Evolutionary conservation across 2,329 filamentous ascomycete species (phyloP), one percentile per base, ranked within the genome.

Genomic region (Pseudogymnoascus sp.): DNA sequence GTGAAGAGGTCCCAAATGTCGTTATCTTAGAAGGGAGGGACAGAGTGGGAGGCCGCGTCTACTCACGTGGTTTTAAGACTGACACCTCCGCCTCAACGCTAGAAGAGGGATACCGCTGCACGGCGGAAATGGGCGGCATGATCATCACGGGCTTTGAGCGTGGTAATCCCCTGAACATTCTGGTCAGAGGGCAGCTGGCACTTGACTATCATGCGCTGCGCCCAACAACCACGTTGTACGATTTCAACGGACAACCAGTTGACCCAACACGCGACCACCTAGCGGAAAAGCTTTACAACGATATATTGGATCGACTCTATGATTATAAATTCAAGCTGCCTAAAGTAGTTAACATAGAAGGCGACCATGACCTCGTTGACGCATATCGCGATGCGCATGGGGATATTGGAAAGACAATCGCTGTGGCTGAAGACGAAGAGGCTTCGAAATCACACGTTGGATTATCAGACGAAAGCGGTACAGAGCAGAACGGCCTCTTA

Each of bases 91-190:
- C 76, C 80, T 72, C 70, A 79, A 67, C 72, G 79, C 75, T 74
- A 8, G 65, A 84, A 81, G 73, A 83, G 76, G 81, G 79, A 7
- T 82, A 80, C 65, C 79, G 85, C 60, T 89, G 88, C 71, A 97
- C 92, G 18, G 94, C 91, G 33, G 94, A 99, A 74, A 95, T 97
- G 87, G 94, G 94, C 28, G 94, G 93, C 63, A 96, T 99, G 81
- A 97, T 99, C 65, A 92, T 99, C 65, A 97, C 95, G 35, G 94
- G 94, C 0, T 99, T 97, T 73, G 92, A 97, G 68, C 85, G 91
- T 67, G 95, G 95, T 16, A 99, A 99, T 70, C 94, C 94, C 4
- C 78, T 99, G 69, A 95, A 97, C 73, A 85, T 92, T 59, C 85
- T 99, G 65, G 87, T 99, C 63, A 87, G 94, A 68, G 92, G 91